phyloP scores from a whole-genome alignment of 352 stramenopile species.

The Pythium sukuiense region DNA sequence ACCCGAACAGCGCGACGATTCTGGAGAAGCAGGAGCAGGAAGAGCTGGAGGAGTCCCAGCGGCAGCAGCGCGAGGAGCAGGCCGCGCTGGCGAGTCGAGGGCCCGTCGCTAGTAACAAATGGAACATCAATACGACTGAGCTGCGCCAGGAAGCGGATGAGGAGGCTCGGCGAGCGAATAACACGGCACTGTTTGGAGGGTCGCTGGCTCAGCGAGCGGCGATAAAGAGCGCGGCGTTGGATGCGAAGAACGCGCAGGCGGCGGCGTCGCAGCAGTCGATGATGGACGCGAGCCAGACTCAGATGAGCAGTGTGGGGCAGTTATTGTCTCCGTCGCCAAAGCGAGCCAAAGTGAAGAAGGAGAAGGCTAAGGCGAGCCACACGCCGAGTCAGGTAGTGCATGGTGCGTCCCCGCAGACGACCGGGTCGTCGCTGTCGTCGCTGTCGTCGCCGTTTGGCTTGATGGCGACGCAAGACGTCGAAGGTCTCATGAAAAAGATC shows the following conservation, averaged over 20 bases:
- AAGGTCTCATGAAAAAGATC: conserved; percentile 28
- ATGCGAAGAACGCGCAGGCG: conserved; percentile 31
- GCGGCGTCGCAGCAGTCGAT: neutral
- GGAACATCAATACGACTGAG: conserved; percentile 66
- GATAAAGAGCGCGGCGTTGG: conserved; percentile 30
- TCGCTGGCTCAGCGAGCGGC: conserved; percentile 26
- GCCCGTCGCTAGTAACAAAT: conserved; percentile 60
- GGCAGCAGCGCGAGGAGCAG: neutral
- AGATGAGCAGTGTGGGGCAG: conserved; percentile 8
- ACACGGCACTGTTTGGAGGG: conserved; percentile 23
- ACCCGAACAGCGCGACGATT: conserved; percentile 36
- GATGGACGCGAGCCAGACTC: conserved; percentile 25
- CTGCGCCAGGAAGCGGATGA: conserved; percentile 52
- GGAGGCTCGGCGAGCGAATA: conserved; percentile 28
- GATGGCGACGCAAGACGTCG: conserved; percentile 29
- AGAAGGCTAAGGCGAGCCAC: neutral
- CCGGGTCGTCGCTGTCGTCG: conserved; percentile 18
- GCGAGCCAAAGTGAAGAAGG: neutral
- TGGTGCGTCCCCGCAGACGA: conserved; percentile 8
- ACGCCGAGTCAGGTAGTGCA: neutral
- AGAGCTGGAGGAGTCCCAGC: conserved; percentile 19
- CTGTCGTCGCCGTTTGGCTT: conserved; percentile 28
- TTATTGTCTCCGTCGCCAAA: conserved; percentile 8
- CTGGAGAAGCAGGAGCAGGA: conserved; percentile 22
- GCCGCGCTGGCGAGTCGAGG: conserved; percentile 25